phyloP scores from a whole-genome alignment of 768 basidiomycete species.

The Psilocybe subaeruginosa region DNA sequence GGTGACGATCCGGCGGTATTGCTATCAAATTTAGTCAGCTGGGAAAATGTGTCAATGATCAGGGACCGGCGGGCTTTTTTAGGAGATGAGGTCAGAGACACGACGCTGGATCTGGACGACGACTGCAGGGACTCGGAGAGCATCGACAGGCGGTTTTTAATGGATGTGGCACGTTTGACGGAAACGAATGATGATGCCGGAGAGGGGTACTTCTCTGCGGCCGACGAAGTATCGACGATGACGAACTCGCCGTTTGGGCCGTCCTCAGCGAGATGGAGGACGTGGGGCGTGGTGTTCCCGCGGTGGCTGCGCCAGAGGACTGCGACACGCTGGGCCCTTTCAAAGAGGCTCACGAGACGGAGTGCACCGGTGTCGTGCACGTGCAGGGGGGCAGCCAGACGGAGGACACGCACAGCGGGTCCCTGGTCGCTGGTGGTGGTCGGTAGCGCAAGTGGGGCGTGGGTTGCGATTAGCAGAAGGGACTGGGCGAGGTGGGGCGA shows the following conservation, averaged over 20 bases:
- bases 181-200: constrained; percentile 17
- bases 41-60: background rate
- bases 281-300: background rate
- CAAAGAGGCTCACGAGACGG: constrained; percentile 41
- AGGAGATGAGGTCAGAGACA: background rate
- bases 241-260: constrained; percentile 35
- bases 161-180: background rate
- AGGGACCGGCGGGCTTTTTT: background rate
- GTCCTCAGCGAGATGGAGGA: constrained; percentile 38
- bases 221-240: constrained; percentile 21
- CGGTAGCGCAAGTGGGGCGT: constrained; percentile 35
- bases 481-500: constrained; percentile 34
- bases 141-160: background rate
- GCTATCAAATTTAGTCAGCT: background rate
- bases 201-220: constrained; percentile 11
- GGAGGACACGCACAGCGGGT: constrained; percentile 35
- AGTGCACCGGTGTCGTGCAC: constrained; percentile 41
- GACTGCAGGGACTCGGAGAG: background rate
- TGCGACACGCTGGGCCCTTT: constrained; percentile 42
- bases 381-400: constrained; percentile 33
- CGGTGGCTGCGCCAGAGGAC: constrained; percentile 17
- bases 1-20: background rate
- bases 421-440: constrained; percentile 11
- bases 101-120: no score
- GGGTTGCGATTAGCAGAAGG: constrained; percentile 44